Evolutionary conservation across 306 rosid genomes (phyloP), one percentile per base, ranked within the genome.

Genomic region (Urtica urens): DNA sequence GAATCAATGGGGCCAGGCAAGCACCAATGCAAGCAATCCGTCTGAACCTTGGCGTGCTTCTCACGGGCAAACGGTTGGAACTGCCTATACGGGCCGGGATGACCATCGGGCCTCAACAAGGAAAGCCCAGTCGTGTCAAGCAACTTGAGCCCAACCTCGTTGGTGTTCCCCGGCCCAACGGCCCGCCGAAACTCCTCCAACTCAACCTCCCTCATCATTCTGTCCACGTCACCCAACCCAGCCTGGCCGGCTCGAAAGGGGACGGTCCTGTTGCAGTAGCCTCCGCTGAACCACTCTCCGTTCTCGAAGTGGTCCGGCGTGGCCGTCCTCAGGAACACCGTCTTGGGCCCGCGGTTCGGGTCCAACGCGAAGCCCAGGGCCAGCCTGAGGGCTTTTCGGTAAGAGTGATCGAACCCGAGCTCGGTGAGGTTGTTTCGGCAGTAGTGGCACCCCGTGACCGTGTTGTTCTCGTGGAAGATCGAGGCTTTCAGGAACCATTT

Each of bases 1-100:
- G 94, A 78, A 55, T 87, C 94, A 30, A 87, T 82, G 5, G 96
- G 96, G 45, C 96, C 94, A 1, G 96, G 93, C 62, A 82, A 60
- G 63, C 94, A 87, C 94, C 83, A 72, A 58, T 77, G 83, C 4
- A 77, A 30, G 50, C 83, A 77, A 63, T 72, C 83, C 44, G 49
- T 72, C 69, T 72, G 77, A 37, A 69, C 79, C 35, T 46, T 37
- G 5, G 58, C 68, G 62, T 65, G 68, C 69, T 51, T 42, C 16
- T 68, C 86, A 35, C 59, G 44, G 0, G 67, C 66, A 66, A 66
- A 72, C 14, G 96, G 96, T 10, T 87, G 87, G 59, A 75, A 82
- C 45, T 79, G 70, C 40, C 96, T 50, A 42, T 82, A 87, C 0
- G 79, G 92, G 29, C 96, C 94, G 0, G 92, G 96, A 57, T 87